Evolutionary conservation across 345 rosid species (phyloP).

Genomic region (Isatis tinctoria): DNA sequence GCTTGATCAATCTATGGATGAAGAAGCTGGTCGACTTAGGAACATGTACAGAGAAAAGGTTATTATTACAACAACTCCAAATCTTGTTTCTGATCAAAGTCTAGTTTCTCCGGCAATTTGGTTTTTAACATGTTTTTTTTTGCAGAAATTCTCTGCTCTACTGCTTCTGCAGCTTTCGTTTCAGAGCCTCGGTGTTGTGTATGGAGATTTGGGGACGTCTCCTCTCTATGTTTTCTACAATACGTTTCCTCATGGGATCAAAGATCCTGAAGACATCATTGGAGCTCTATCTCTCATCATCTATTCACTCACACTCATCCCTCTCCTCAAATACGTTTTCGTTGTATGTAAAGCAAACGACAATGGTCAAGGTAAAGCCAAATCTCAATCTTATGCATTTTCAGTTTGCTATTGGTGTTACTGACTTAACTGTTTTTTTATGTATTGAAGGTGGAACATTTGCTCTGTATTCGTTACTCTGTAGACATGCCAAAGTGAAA

Average conservation of each 20-base stretch:
- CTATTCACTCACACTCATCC: constrained; percentile 66
- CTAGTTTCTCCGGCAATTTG: neutral
- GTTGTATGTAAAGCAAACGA: constrained; percentile 73
- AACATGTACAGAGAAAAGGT: constrained; percentile 76
- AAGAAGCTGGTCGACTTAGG: constrained; percentile 85
- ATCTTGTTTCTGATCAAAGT: neutral
- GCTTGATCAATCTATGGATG: constrained; percentile 98
- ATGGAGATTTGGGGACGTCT: constrained; percentile 76
- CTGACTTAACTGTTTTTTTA: neutral
- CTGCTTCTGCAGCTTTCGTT: constrained; percentile 63
- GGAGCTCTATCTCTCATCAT: constrained; percentile 73
- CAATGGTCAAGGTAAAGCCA: constrained; percentile 60
- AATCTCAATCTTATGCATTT: neutral
- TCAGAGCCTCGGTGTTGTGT: constrained; percentile 79
- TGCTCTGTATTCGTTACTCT: constrained; percentile 77
- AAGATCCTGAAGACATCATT: constrained; percentile 59
- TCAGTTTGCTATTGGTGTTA: neutral
- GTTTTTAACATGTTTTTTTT: neutral
- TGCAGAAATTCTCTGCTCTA: constrained; percentile 56
- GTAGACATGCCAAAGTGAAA: constrained; percentile 83
- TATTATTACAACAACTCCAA: neutral
- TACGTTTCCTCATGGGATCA: constrained; percentile 55
- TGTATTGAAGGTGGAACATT: constrained; percentile 70
- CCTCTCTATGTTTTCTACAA: constrained; percentile 74
- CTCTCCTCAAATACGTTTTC: constrained; percentile 72